Percentiles rank a stretch among this genome's conserved stretches.
Conservation (phyloP, 2,329 filamentous ascomycete species). For the Colletotrichum eleusines region DNA sequence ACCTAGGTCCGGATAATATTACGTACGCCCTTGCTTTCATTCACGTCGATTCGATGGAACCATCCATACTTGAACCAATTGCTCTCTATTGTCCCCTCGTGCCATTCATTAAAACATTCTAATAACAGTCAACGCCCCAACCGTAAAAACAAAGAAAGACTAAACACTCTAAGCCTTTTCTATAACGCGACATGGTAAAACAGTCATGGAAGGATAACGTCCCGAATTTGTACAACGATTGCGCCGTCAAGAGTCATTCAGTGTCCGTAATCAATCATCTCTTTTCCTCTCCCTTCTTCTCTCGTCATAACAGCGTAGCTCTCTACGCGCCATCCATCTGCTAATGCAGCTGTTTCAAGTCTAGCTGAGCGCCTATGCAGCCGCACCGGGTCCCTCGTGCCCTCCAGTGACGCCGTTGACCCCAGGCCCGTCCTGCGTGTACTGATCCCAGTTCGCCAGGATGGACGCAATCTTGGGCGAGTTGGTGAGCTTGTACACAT, state of each 20-base stretch:
- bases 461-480: constrained; percentile 81
- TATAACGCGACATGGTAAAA: constrained; percentile 37
- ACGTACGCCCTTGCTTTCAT: neutral
- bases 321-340: constrained; percentile 37
- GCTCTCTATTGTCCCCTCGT: constrained; percentile 38
- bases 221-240: constrained; percentile 39
- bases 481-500: constrained; percentile 95
- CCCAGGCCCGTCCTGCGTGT: constrained; percentile 63
- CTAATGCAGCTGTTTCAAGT: constrained; percentile 37
- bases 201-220: constrained; percentile 22
- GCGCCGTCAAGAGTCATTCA: constrained; percentile 39
- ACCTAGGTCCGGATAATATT: neutral
- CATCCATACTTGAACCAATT: constrained; percentile 14
- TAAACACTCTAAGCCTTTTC: constrained; percentile 2
- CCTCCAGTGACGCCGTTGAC: constrained; percentile 50
- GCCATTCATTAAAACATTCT: constrained; percentile 18
- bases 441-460: constrained; percentile 88
- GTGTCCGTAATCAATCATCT: constrained; percentile 23
- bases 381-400: constrained; percentile 57
- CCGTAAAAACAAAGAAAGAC: neutral
- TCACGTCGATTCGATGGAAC: neutral
- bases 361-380: constrained; percentile 50
- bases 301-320: constrained; percentile 24
- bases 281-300: constrained; percentile 4
- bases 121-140: constrained; percentile 29